These are phyloP conservation scores for Boletus sp. DNA, from an alignment of 1,284 basidiomycete genomes.

Conservation along the genomic window DNA sequence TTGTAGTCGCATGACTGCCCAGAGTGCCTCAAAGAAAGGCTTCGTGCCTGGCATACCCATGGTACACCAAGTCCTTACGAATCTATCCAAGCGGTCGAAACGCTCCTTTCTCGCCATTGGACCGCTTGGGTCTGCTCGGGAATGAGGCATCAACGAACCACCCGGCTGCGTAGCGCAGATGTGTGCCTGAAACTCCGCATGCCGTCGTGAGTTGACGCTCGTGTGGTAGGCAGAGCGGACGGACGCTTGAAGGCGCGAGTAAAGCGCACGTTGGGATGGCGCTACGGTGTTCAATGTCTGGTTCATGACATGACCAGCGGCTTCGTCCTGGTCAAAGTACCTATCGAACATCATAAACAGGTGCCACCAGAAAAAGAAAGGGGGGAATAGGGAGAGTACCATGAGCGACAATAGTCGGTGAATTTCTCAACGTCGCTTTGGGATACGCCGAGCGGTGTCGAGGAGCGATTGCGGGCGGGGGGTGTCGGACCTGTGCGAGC, in stretches of 20 bases:
- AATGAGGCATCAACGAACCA: slow-evolving; percentile 66
- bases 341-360: slow-evolving; percentile 37
- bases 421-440: slow-evolving; percentile 69
- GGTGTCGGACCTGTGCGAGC: slow-evolving; percentile 50
- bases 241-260: slow-evolving; percentile 71
- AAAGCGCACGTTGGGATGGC: slow-evolving; percentile 74
- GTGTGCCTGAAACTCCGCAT: slow-evolving; percentile 76
- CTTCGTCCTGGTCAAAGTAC: slow-evolving; percentile 77
- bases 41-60: slow-evolving; percentile 77
- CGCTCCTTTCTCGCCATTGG: slow-evolving; percentile 69
- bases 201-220: slow-evolving; percentile 62
- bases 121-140: slow-evolving; percentile 59
- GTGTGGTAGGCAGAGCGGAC: slow-evolving; percentile 75
- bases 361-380: neutral
- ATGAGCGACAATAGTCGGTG: slow-evolving; percentile 68
- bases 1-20: slow-evolving; percentile 73
- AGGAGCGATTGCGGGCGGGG: slow-evolving; percentile 54
- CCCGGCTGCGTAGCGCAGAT: slow-evolving; percentile 69
- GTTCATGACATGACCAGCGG: slow-evolving; percentile 72
- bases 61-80: slow-evolving; percentile 73
- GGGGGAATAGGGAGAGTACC: slow-evolving; percentile 41
- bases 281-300: slow-evolving; percentile 71
- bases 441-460: slow-evolving; percentile 59
- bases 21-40: slow-evolving; percentile 76
- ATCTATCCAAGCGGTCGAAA: slow-evolving; percentile 65